Evolutionary conservation across 768 basidiomycete genomes (phyloP), one percentile per base, ranked within the genome.

Genomic region (Mycena capillaripes): DNA sequence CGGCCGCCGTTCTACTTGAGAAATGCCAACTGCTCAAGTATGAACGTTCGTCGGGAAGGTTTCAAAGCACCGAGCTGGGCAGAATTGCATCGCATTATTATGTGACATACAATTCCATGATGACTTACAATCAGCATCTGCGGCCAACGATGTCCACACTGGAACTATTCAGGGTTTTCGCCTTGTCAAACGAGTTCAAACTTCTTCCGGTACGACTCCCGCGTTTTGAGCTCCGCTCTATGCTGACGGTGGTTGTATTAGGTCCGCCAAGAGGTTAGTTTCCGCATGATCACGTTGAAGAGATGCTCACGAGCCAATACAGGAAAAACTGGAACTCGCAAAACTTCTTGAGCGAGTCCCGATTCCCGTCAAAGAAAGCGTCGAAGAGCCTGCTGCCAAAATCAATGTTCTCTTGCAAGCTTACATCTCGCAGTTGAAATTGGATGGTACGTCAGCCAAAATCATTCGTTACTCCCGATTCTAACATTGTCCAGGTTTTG

Each of bases 351-450:
- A 99, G 78, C 89, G 96, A 2, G 97, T 99, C 0, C 97, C 97
- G 2, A 97, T 99, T 52, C 98, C 98, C 0, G 94, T 99, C 76
- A 99, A 99, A 82, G 98, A 99, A 82, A 88, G 91, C 60, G 96
- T 97, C 7, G 97, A 99, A 70, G 97, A 99, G 77, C 96, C 97
- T 0, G 94, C 96, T 0, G 95, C 98, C 10, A 99, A 99, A 84
- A 96, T 98, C 81, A 99, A 99, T 76, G 97, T 98, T 3, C 86
- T 99, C 0, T 85, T 99, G 1, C 97, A 99, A 78, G 92, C 97
- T 0, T 99, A 94, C 80, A 96, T 99, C 74, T 98, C 97, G 0
- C 92, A 95, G 69, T 90, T 98, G 58, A 98, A 97, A 81, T 88
- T 99, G 3, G 95, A 97, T 73, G 96, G 94, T 86, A 66, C 9